A percentile compares a stretch with the other conserved stretches of the same genome.
phyloP scores from a whole-genome alignment of 2,329 filamentous ascomycete genomes.

The Meredithiella fracta region DNA sequence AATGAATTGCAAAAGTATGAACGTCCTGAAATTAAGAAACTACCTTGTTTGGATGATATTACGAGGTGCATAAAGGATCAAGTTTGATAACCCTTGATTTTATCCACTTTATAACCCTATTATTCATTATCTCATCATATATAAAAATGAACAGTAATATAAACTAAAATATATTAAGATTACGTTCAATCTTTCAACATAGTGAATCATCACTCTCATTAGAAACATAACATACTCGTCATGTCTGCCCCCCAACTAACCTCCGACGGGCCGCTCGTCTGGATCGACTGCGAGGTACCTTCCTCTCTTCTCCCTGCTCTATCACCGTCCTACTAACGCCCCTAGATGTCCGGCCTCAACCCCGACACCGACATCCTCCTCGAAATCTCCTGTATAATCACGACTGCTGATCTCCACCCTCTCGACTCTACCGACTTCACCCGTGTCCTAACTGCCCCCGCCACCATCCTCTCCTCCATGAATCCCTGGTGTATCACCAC shows the following conservation, averaged over 20 bases:
- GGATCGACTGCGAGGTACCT: conserved; percentile 56
- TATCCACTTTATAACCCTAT: not conserved
- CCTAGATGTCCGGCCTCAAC: conserved; percentile 71
- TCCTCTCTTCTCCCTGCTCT: not conserved
- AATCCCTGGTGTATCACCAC: conserved; percentile 76
- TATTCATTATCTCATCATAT: too few species aligned
- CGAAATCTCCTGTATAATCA: conserved; percentile 85
- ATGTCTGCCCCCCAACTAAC: not conserved
- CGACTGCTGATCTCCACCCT: conserved; percentile 59
- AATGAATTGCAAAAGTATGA: not conserved
- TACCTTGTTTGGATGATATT: not conserved
- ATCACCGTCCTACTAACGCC: not conserved
- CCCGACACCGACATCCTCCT: conserved; percentile 67
- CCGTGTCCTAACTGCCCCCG: conserved; percentile 56
- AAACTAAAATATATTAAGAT: too few species aligned
- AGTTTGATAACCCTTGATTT: too few species aligned
- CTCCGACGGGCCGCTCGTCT: conserved; percentile 50
- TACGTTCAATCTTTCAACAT: not conserved
- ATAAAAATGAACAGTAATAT: too few species aligned
- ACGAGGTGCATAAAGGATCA: not conserved
- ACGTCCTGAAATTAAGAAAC: not conserved
- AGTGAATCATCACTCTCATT: not conserved
- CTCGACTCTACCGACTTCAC: conserved; percentile 68
- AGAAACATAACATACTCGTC: too few species aligned
- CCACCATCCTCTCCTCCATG: conserved; percentile 58